Conservation (phyloP, 202 grass and related monocot species). For the Elaeis oleifera region DNA sequence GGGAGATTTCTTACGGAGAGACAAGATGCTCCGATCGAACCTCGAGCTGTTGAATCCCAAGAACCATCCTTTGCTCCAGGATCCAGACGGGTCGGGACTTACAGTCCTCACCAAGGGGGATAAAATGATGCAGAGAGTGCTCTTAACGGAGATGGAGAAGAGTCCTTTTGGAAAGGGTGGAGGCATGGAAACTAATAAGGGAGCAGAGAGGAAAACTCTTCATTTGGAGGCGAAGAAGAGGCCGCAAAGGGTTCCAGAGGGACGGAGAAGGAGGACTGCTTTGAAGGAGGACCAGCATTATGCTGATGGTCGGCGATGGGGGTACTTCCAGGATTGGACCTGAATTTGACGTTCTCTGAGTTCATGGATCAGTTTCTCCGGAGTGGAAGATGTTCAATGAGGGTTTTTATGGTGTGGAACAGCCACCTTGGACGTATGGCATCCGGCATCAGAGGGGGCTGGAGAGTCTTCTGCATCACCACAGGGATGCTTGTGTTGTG, state of each 20-base stretch:
- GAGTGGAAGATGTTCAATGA: slow-evolving; percentile 45
- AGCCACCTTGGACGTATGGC: slow-evolving; percentile 67
- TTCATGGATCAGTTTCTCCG: slow-evolving; percentile 73
- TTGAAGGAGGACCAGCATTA: slow-evolving; percentile 20
- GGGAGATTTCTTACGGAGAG: slow-evolving; percentile 65
- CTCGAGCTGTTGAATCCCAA: slow-evolving; percentile 74
- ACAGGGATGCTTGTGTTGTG: slow-evolving; percentile 64
- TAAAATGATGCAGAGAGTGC: slow-evolving; percentile 46
- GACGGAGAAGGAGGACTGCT: slow-evolving; percentile 5
- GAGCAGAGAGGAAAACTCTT: slow-evolving; percentile 33
- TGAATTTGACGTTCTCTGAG: slow-evolving; percentile 54
- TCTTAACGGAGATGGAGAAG: slow-evolving; percentile 56
- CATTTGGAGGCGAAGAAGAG: slow-evolving; percentile 26
- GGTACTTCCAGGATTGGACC: slow-evolving; percentile 62
- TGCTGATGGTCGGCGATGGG: slow-evolving; percentile 43
- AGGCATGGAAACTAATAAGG: slow-evolving; percentile 14
- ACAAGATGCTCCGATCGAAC: slow-evolving; percentile 86
- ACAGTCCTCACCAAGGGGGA: slow-evolving; percentile 66
- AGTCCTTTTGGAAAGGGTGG: slow-evolving; percentile 15
- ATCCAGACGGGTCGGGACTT: slow-evolving; percentile 62
- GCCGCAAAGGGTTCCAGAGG: slow-evolving; percentile 3
- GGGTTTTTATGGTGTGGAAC: slow-evolving; percentile 95
- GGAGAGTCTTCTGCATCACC: slow-evolving; percentile 74
- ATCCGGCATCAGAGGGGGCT: slow-evolving; percentile 68
- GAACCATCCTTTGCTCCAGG: slow-evolving; percentile 91